Base-by-base conservation (phyloP, 345 rosid species). In the Euphorbia lathyris region DNA sequence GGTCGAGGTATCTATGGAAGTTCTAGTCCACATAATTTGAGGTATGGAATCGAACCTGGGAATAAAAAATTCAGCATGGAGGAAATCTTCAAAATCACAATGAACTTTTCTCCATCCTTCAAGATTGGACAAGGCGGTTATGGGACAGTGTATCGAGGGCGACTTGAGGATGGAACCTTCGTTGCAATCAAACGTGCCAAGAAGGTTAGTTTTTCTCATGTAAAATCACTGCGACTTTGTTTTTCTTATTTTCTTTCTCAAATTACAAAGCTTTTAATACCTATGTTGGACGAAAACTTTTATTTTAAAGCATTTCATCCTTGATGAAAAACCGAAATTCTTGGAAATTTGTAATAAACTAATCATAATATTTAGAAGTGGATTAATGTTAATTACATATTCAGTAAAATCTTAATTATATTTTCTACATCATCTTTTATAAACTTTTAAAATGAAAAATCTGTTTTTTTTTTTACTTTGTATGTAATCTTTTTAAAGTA, bases 101-200 rank as follows among this genome's bases (percentile, higher is more conserved):
- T 80, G 78, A 87, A 88, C 71, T 94, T 94, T 80, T 87, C 92
- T 32, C 90, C 98, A 0, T 78, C 95, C 9, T 86, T 83, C 64
- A 91, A 88, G 83, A 82, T 94, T 66, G 98, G 98, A 52, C 96
- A 91, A 69, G 98, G 97, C 20, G 92, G 90, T 32, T 94, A 87
- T 43, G 97, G 98, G 5, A 90, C 97, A 9, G 98, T 94, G 42
- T 94, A 91, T 77, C 91, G 85, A 80, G 98, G 93, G 13, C 87
- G 73, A 58, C 90, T 94, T 16, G 71, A 77, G 40, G 97, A 91
- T 82, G 98, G 98, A 74, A 83, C 85, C 0, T 30, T 78, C 22
- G 86, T 94, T 10, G 98, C 98, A 0, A 72, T 91, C 71, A 94
- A 94, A 76, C 95, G 98, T 0, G 97, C 97, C 58, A 91, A 90